phyloP scores from a whole-genome alignment of 768 basidiomycete genomes.

The Agrocybe chaxingu region DNA sequence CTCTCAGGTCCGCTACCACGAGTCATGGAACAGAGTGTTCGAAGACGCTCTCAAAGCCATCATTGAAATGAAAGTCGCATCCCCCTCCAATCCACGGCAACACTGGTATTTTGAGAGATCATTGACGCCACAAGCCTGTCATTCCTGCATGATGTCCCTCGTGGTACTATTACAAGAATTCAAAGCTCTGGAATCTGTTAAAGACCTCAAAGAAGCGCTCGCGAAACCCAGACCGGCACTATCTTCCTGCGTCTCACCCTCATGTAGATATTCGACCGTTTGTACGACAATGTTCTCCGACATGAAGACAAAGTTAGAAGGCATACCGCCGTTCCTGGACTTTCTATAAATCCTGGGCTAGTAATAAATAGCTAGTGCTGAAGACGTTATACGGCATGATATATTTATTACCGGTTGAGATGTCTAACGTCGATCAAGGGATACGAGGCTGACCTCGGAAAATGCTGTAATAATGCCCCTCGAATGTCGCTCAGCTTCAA shows the following conservation, averaged over 20 bases:
- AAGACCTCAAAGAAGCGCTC: slow-evolving; percentile 9
- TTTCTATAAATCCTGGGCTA: background rate
- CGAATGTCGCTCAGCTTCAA: no score
- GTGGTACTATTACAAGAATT: slow-evolving; percentile 8
- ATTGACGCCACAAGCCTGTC: slow-evolving; percentile 7
- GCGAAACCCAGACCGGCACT: background rate
- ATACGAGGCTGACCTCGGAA: no score
- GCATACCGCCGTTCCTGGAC: slow-evolving; percentile 1
- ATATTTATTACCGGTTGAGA: no score
- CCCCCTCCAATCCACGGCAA: slow-evolving; percentile 1
- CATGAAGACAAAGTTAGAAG: slow-evolving; percentile 10
- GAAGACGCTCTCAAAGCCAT: slow-evolving; percentile 5
- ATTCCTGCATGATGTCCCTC: slow-evolving; percentile 8
- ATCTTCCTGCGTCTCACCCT: slow-evolving; percentile 7
- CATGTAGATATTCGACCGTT: slow-evolving; percentile 9
- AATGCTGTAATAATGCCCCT: no score
- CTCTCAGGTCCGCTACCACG: slow-evolving; percentile 9
- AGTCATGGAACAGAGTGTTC: slow-evolving; percentile 8
- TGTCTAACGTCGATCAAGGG: no score
- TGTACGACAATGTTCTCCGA: background rate
- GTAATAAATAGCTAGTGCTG: no score
- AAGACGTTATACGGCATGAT: no score
- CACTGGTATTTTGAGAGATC: slow-evolving; percentile 6
- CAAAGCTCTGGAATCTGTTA: background rate
- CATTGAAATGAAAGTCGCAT: background rate